Evolutionary conservation across 1,284 basidiomycete species (phyloP), one percentile per base, ranked within the genome.

Genomic region (Fomitiporia mediterranea): DNA sequence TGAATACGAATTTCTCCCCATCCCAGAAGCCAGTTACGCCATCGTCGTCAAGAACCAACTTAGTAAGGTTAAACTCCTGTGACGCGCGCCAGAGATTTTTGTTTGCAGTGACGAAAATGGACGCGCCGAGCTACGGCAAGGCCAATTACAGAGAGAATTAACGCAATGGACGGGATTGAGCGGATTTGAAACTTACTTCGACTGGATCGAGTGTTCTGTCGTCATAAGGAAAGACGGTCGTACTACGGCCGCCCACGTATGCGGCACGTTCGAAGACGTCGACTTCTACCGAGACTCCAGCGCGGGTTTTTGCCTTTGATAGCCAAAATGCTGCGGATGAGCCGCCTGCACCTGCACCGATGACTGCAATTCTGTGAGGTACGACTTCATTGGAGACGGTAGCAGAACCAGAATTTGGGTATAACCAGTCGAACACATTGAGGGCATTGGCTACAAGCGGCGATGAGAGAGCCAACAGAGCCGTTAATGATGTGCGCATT

Each of bases 291-390:
- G 83, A 76, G 23, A 88, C 67, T 1, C 81, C 83, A 52, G 78
- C 80, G 30, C 87, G 72, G 58, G 86, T 74, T 64, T 84, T 85
- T 13, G 88, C 88, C 64, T 86, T 87, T 4, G 79, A 73, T 50
- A 96, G 80, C 83, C 92, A 94, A 69, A 91, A 94, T 0, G 94
- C 91, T 7, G 93, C 89, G 9, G 89, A 85, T 8, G 83, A 83
- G 2, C 94, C 94, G 6, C 80, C 89, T 6, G 94, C 90, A 19
- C 94, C 94, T 0, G 93, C 91, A 35, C 94, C 94, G 42, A 96
- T 81, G 64, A 96, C 84, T 5, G 93, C 93, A 60, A 96, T 72
- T 46, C 76, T 70, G 39, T 47, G 60, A 4, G 53, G 35, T 30
- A 53, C 46, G 47, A 61, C 54, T 17, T 59, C 51, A 34, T 38